Evolutionary conservation across 148 eudicot genomes (phyloP), one percentile per base, ranked within the genome.

Genomic region (Tetragonia tetragonoides): DNA sequence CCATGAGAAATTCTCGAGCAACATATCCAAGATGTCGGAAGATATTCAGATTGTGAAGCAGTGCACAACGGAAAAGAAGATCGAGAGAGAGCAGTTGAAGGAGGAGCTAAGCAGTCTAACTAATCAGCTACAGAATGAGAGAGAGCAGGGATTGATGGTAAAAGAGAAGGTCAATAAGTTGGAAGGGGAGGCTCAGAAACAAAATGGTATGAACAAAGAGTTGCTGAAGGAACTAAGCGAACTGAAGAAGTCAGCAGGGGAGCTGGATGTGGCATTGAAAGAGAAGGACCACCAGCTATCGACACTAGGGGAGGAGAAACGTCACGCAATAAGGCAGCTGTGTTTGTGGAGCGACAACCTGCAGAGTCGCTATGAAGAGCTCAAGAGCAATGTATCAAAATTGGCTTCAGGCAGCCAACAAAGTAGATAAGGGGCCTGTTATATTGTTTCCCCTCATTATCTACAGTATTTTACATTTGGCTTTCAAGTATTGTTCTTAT

Each of bases 291-390:
- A 83, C 42, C 82, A 83, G 41, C 54, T 88, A 4, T 54, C 70
- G 51, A 87, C 77, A 5, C 72, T 93, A 7, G 84, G 85, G 41
- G 94, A 91, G 66, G 94, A 91, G 87, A 93, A 93, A 79, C 87
- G 88, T 42, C 91, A 91, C 78, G 98, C 91, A 15, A 93, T 93
- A 67, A 87, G 85, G 82, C 96, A 91, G 84, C 78, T 93, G 72
- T 91, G 94, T 61, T 79, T 91, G 46, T 89, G 90, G 90, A 81
- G 81, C 6, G 98, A 90, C 57, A 84, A 87, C 81, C 85, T 89
- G 74, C 86, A 84, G 15, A 79, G 69, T 72, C 91, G 88, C 23
- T 85, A 85, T 46, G 82, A 84, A 61, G 83, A 88, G 85, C 89
- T 95, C 62, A 85, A 78, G 81, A 86, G 77, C 40, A 78, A 70